Conservation (phyloP, 768 basidiomycete species). For the Hygrophorus russula region DNA sequence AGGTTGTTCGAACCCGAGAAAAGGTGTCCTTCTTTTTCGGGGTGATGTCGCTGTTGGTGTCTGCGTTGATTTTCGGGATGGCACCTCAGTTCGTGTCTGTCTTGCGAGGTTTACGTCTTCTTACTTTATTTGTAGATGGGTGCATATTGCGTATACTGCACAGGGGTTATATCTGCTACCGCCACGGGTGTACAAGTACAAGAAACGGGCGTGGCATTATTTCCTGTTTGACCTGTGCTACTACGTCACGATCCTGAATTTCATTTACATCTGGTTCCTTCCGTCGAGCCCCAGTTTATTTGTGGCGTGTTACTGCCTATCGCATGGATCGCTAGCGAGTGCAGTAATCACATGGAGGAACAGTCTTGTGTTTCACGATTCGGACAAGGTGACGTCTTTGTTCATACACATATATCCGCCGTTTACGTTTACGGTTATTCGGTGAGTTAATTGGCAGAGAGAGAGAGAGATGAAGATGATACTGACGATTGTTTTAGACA, state of each 20-base stretch:
- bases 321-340: constrained; percentile 83
- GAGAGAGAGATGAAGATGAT: no score
- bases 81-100: constrained; percentile 60
- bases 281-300: constrained; percentile 72
- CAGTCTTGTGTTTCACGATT: constrained; percentile 94
- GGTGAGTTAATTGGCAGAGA: no score
- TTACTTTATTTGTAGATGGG: constrained; percentile 42
- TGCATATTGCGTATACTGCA: constrained; percentile 78
- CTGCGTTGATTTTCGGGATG: constrained; percentile 81
- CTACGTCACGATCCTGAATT: constrained; percentile 84
- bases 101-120: neutral
- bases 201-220: constrained; percentile 89
- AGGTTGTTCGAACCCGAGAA: constrained; percentile 72
- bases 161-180: constrained; percentile 75
- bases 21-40: constrained; percentile 90
- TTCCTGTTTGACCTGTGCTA: constrained; percentile 92
- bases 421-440: constrained; percentile 82
- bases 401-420: constrained; percentile 95
- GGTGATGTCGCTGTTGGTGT: constrained; percentile 79
- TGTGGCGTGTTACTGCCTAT: constrained; percentile 86
- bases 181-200: constrained; percentile 75
- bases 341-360: constrained; percentile 99
- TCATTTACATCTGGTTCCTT: constrained; percentile 86
- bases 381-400: constrained; percentile 90
- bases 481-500: constrained; percentile 40